A percentile compares a stretch with the other conserved stretches of the same genome.
phyloP scores from a whole-genome alignment of 176 grass and related monocot genomes.

The Triticum urartu region DNA sequence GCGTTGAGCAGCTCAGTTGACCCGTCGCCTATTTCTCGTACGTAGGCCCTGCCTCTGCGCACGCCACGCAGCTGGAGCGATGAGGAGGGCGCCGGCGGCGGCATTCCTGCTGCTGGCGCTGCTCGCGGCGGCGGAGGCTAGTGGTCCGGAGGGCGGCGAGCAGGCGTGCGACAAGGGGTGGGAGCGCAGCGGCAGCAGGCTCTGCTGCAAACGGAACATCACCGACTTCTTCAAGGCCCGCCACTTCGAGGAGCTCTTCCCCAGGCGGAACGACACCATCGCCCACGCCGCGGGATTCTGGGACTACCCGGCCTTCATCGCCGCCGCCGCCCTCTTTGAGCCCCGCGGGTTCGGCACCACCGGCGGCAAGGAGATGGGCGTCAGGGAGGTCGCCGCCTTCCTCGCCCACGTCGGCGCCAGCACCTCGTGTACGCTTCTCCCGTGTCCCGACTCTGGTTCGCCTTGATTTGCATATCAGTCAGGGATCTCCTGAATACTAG shows the following conservation, averaged over 20 bases:
- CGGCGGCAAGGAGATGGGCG: slow-evolving; percentile 49
- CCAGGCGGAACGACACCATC: slow-evolving; percentile 54
- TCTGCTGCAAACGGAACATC: slow-evolving; percentile 38
- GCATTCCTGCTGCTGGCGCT: slow-evolving; percentile 28
- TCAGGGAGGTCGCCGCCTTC: slow-evolving; percentile 86
- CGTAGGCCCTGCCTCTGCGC: neutral
- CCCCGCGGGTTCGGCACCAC: slow-evolving; percentile 80
- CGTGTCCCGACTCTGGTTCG: neutral
- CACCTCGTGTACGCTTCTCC: slow-evolving; percentile 45
- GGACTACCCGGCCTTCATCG: slow-evolving; percentile 77
- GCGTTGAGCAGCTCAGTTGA: neutral
- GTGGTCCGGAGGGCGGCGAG: slow-evolving; percentile 12
- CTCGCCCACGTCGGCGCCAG: slow-evolving; percentile 78
- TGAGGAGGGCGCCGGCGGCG: neutral
- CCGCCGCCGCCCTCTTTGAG: slow-evolving; percentile 60
- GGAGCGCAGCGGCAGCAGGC: slow-evolving; percentile 66
- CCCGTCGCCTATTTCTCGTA: neutral
- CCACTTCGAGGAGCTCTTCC: slow-evolving; percentile 83
- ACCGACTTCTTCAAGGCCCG: no score
- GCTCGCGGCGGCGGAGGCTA: slow-evolving; percentile 10
- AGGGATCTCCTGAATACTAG: neutral
- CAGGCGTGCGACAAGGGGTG: slow-evolving; percentile 71
- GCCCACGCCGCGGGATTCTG: slow-evolving; percentile 70
- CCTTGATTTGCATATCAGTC: neutral
- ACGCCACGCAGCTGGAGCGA: neutral